Conservation (phyloP, 2,329 filamentous ascomycete genomes). For the Colletotrichum tabaci region DNA sequence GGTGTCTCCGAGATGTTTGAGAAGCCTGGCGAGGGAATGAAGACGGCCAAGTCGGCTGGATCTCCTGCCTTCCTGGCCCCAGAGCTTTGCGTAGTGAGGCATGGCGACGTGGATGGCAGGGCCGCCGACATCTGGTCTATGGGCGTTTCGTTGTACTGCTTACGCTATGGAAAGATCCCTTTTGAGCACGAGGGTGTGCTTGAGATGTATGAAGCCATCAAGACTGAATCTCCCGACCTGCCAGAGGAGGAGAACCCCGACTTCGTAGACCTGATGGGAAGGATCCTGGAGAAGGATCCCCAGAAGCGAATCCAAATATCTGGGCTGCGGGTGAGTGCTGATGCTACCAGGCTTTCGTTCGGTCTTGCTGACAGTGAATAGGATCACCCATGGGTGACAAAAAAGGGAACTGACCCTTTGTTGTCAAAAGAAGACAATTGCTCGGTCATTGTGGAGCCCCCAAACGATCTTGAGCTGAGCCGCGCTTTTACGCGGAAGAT, state of each 20-base stretch:
- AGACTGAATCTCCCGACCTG: constrained; percentile 75
- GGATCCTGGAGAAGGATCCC: constrained; percentile 88
- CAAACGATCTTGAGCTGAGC: constrained; percentile 91
- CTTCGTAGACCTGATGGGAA: constrained; percentile 82
- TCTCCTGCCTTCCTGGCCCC: constrained; percentile 96
- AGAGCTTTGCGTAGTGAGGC: constrained; percentile 88
- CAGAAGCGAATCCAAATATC: constrained; percentile 86
- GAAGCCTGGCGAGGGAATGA: constrained; percentile 82
- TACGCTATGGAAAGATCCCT: constrained; percentile 89
- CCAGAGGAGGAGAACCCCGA: constrained; percentile 75
- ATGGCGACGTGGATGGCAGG: constrained; percentile 88
- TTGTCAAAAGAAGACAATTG: constrained; percentile 90
- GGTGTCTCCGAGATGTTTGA: constrained; percentile 99
- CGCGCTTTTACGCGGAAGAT: constrained; percentile 93
- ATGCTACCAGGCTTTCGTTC: too few species aligned
- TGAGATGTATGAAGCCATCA: constrained; percentile 92
- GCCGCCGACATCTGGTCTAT: constrained; percentile 99
- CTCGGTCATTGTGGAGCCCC: constrained; percentile 81
- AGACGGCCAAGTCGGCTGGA: constrained; percentile 91
- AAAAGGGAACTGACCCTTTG: constrained; percentile 81
- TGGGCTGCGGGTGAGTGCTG: constrained; percentile 79
- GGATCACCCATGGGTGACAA: constrained; percentile 96
- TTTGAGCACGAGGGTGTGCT: constrained; percentile 86
- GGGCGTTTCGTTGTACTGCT: constrained; percentile 94
- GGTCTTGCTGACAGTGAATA: constrained; percentile 55